Base-by-base conservation (phyloP, 768 basidiomycete genomes). In the Tephrocybe sp. region DNA sequence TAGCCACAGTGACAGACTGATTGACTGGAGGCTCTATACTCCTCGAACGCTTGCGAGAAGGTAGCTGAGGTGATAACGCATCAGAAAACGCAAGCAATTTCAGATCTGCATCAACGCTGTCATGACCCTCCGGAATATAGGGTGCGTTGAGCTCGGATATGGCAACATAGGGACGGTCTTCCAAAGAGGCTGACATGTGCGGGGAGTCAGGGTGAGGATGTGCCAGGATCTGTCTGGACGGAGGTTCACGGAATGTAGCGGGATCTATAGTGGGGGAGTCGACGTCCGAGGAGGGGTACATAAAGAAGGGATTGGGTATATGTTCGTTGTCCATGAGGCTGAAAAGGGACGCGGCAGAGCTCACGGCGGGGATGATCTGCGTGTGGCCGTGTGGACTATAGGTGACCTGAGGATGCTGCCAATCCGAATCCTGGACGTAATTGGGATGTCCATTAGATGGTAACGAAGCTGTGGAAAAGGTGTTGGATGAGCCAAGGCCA, bases 111-210 rank as follows among this genome's bases (percentile, higher is more conserved):
- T 49, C 42, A 1, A 33, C 11, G n/a, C 26, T 34, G 7, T 39
- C 20, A n/a, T 45, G 46, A 17, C 13, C 19, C 35, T 57, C 23
- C 5, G 58, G 54, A 19, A 54, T 48, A 34, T 60, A 58, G 4
- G 61, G 49, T 17, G 56, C 48, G 11, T 45, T 60, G 14, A 62
- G 58, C n/a, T 60, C 56, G n/a, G 54, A 57, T 5, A 60, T 34
- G 8, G 60, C 49, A 33, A 62, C 19, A 19, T 49, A 60, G 16
- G 49, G 51, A 32, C 36, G 53, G 14, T 51, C 51, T 17, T 51
- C 31, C 23, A 44, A 14, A n/a, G 53, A 46, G 17, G 39, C 39
- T 8, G 49, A 52, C 16, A 53, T 31, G 16, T 23, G 26, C 19
- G 43, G 46, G 32, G 46, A 49, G 20, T 30, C 35, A 22, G 44